Evolutionary conservation across 202 grass and related monocot genomes (phyloP).

Genomic region (Hordeum pubiflorum): DNA sequence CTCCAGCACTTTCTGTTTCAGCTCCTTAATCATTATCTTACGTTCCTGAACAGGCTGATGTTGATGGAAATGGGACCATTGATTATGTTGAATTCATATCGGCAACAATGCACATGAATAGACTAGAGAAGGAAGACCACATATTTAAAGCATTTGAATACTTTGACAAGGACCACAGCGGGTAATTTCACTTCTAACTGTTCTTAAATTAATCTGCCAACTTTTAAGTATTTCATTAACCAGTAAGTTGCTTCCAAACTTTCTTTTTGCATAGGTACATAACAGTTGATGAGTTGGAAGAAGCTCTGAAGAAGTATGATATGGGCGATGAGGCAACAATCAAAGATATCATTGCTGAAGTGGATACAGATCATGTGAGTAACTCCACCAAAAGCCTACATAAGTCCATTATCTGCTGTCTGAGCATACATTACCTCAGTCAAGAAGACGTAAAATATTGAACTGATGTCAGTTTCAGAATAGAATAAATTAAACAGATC

Average conservation of each 20-base stretch:
- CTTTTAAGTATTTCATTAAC: constrained; percentile 5
- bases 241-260: neutral
- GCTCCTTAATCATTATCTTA: constrained; percentile 4
- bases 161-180: constrained; percentile 88
- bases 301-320: constrained; percentile 81
- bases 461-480: neutral
- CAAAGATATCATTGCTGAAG: constrained; percentile 96
- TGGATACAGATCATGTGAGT: constrained; percentile 76
- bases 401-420: neutral
- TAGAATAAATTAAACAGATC: neutral
- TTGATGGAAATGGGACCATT: constrained; percentile 88
- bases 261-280: constrained; percentile 48
- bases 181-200: constrained; percentile 39
- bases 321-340: constrained; percentile 84
- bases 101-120: constrained; percentile 97
- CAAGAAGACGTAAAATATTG: neutral
- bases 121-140: constrained; percentile 79
- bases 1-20: constrained; percentile 12
- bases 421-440: neutral
- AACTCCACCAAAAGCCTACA: neutral
- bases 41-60: constrained; percentile 66
- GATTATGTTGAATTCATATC: constrained; percentile 93
- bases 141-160: constrained; percentile 88
- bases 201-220: neutral
- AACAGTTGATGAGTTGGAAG: constrained; percentile 80